A percentile compares a stretch with the other conserved stretches of the same genome.
phyloP scores from a whole-genome alignment of 495 filamentous ascomycete species.

The Podospora australis region DNA sequence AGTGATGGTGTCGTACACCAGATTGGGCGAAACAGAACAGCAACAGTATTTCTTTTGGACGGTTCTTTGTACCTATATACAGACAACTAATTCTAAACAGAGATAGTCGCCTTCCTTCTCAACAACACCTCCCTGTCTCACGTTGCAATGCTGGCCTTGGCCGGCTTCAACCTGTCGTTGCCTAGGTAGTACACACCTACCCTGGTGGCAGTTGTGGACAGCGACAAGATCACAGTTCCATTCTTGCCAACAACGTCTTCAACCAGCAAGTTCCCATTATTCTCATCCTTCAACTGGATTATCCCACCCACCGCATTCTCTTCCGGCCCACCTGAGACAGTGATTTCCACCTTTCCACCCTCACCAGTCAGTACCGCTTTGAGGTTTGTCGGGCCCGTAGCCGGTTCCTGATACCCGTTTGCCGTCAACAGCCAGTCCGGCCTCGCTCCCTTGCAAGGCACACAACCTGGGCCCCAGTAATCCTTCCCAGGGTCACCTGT shows the following conservation, averaged over 20 bases:
- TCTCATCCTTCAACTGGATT: background rate
- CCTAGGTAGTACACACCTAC: background rate
- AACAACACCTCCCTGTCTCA: no score
- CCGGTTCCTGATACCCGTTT: constrained; percentile 1
- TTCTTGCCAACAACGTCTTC: background rate
- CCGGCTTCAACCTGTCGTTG: background rate
- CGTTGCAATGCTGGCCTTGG: background rate
- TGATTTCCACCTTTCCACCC: background rate
- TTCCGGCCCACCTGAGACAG: background rate
- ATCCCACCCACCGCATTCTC: background rate
- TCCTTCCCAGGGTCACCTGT: background rate
- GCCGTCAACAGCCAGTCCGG: constrained; percentile 1
- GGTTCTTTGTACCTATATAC: no score
- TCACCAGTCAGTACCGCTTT: background rate
- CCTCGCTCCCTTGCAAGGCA: background rate
- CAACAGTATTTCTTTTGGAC: no score
- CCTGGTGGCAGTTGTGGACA: background rate
- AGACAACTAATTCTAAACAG: no score
- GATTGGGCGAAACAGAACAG: no score
- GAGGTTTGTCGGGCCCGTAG: background rate
- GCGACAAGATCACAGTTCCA: background rate
- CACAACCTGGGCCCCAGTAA: constrained; percentile 1
- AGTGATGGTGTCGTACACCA: no score
- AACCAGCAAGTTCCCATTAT: background rate
- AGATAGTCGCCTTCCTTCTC: no score